phyloP scores from a whole-genome alignment of 805 yeast genomes.

The Metschnikowia lunata region DNA sequence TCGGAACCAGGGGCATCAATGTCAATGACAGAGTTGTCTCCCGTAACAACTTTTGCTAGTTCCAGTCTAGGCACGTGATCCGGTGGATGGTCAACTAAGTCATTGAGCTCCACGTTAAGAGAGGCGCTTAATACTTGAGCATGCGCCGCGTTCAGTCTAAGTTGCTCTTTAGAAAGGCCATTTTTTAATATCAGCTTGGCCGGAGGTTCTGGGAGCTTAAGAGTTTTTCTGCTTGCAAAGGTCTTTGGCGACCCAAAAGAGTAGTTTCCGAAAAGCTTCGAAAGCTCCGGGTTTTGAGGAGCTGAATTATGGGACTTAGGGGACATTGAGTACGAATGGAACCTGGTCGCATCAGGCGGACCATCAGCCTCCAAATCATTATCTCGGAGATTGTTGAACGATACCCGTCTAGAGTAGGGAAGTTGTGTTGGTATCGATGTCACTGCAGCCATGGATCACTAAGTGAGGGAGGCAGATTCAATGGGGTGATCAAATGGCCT shows the following conservation, averaged over 20 bases:
- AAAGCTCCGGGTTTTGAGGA: slow-evolving; percentile 2
- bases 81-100: slow-evolving; percentile 13
- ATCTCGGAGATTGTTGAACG: slow-evolving; percentile 41
- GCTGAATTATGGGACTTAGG: not conserved
- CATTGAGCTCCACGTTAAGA: slow-evolving; percentile 19
- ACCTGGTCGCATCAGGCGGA: slow-evolving; percentile 3
- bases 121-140: slow-evolving; percentile 13
- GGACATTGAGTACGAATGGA: slow-evolving; percentile 6
- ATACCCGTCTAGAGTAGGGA: slow-evolving; percentile 34
- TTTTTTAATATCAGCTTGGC: slow-evolving; percentile 39
- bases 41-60: slow-evolving; percentile 9
- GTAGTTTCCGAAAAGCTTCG: slow-evolving; percentile 18
- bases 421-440: slow-evolving; percentile 2
- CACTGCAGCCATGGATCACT: slow-evolving; percentile 6
- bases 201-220: slow-evolving; percentile 30
- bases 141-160: slow-evolving; percentile 15
- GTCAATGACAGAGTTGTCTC: not conserved
- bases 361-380: slow-evolving; percentile 11
- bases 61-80: slow-evolving; percentile 16
- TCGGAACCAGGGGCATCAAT: not conserved
- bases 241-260: slow-evolving; percentile 8
- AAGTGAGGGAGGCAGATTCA: too few relatives aligned
- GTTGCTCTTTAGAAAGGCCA: slow-evolving; percentile 27
- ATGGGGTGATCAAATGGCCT: not conserved
- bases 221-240: slow-evolving; percentile 14